These are phyloP conservation scores for Glycine tomentella DNA, from an alignment of 306 rosid species.

Conservation along the genomic window DNA sequence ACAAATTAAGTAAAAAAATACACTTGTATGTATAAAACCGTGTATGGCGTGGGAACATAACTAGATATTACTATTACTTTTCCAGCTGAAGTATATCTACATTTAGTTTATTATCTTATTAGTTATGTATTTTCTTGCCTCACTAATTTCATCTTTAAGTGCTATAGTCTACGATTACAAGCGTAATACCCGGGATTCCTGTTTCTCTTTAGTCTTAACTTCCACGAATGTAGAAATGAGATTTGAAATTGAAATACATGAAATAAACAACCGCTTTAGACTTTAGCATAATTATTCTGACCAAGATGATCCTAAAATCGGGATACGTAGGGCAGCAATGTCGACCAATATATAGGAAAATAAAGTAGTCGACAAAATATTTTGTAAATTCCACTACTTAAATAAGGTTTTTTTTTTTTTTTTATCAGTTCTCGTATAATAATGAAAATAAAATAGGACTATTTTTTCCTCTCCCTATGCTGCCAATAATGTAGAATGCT, in stretches of 20 bases:
- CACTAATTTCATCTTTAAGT: slow-evolving; percentile 2
- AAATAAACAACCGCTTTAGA: neutral
- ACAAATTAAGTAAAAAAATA: neutral
- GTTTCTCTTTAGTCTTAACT: neutral
- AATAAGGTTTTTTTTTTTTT: too few species aligned
- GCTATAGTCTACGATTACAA: neutral
- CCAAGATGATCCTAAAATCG: slow-evolving; percentile 4
- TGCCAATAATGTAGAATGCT: neutral
- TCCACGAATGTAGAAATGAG: neutral
- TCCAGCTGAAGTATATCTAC: neutral
- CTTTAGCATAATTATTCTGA: slow-evolving; percentile 39
- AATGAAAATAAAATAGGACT: neutral
- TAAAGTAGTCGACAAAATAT: neutral
- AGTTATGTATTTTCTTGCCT: neutral
- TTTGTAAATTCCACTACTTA: slow-evolving; percentile 9
- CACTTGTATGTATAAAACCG: too few species aligned
- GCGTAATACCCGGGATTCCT: neutral
- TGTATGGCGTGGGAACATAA: neutral
- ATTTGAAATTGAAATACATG: neutral
- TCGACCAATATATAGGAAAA: slow-evolving; percentile 14
- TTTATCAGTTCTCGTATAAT: neutral
- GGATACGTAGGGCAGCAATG: slow-evolving; percentile 1
- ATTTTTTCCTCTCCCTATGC: neutral
- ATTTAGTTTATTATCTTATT: neutral
- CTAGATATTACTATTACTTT: neutral